Evolutionary conservation across 805 yeast species (phyloP).

Genomic region (Hanseniaspora osmophila): DNA sequence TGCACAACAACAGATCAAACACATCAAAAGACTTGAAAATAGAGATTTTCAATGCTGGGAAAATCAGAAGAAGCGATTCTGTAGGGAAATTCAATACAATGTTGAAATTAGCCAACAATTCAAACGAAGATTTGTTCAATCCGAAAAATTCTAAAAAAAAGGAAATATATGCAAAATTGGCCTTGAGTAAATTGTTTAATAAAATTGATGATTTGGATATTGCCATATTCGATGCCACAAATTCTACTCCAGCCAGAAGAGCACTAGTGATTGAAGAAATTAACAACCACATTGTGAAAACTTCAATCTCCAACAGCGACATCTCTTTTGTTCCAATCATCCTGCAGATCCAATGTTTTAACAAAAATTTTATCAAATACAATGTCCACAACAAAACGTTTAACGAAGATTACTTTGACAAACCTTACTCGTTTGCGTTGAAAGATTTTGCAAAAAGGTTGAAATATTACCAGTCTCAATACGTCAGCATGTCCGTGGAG

Average conservation of each 20-base stretch:
- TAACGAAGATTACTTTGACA: conserved; percentile 44
- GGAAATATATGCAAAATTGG: conserved; percentile 39
- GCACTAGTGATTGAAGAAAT: conserved; percentile 16
- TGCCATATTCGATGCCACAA: conserved; percentile 49
- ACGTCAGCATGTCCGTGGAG: conserved; percentile 13
- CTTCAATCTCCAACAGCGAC: background rate
- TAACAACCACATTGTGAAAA: conserved; percentile 10
- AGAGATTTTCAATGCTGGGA: conserved; percentile 58
- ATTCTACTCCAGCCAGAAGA: conserved; percentile 34
- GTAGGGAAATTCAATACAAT: conserved; percentile 11
- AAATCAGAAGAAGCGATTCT: conserved; percentile 47
- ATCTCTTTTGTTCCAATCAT: conserved; percentile 31
- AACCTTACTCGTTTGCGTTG: conserved; percentile 38
- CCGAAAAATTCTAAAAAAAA: conserved; percentile 29
- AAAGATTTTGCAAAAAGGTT: conserved; percentile 47
- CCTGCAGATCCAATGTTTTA: conserved; percentile 47
- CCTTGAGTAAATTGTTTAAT: conserved; percentile 32
- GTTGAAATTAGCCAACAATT: conserved; percentile 17
- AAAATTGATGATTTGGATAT: conserved; percentile 34
- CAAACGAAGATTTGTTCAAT: conserved; percentile 29
- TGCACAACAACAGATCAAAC: conserved; percentile 21
- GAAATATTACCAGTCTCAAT: conserved; percentile 29
- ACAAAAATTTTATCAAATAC: conserved; percentile 35
- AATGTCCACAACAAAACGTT: conserved; percentile 53
- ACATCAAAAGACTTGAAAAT: conserved; percentile 17